phyloP scores from a whole-genome alignment of 2,329 filamentous ascomycete genomes.

The Fusarium anguioides region DNA sequence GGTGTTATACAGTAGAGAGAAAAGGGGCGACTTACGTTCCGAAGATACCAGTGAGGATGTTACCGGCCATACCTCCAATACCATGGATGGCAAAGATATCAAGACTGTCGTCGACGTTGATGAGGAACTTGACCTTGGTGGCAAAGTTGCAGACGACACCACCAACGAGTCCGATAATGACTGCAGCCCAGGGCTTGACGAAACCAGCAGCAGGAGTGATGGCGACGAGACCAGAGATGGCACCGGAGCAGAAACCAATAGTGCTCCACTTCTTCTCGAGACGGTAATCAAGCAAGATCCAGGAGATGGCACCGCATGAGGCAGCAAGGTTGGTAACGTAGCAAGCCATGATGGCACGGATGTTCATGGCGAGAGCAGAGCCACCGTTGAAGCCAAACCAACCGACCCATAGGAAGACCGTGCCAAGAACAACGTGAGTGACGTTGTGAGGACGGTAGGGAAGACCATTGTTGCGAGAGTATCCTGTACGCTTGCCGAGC shows the following conservation, averaged over 20 bases:
- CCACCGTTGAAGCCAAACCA: conserved; percentile 98
- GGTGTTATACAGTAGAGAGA: background rate
- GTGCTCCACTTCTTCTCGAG: conserved; percentile 95
- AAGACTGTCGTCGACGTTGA: conserved; percentile 86
- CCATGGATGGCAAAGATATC: conserved; percentile 93
- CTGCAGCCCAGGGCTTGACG: conserved; percentile 73
- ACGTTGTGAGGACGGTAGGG: conserved; percentile 79
- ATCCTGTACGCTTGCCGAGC: conserved; percentile 74
- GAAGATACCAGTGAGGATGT: conserved; percentile 82
- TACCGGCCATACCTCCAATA: conserved; percentile 83
- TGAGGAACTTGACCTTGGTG: conserved; percentile 81
- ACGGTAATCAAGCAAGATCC: conserved; percentile 87
- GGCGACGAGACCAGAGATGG: conserved; percentile 86
- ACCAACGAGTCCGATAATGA: conserved; percentile 68
- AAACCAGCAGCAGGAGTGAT: conserved; percentile 87
- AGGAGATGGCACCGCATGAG: conserved; percentile 82
- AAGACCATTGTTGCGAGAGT: conserved; percentile 69
- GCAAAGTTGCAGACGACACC: conserved; percentile 83
- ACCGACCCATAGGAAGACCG: conserved; percentile 86
- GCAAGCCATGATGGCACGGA: conserved; percentile 89
- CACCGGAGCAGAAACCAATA: conserved; percentile 91
- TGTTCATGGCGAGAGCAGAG: conserved; percentile 81
- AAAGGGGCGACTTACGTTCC: conserved; percentile 65
- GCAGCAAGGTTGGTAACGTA: conserved; percentile 90
- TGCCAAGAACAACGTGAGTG: conserved; percentile 78